phyloP scores from a whole-genome alignment of 768 basidiomycete species.

The Rubroboletus pulcherrimus region DNA sequence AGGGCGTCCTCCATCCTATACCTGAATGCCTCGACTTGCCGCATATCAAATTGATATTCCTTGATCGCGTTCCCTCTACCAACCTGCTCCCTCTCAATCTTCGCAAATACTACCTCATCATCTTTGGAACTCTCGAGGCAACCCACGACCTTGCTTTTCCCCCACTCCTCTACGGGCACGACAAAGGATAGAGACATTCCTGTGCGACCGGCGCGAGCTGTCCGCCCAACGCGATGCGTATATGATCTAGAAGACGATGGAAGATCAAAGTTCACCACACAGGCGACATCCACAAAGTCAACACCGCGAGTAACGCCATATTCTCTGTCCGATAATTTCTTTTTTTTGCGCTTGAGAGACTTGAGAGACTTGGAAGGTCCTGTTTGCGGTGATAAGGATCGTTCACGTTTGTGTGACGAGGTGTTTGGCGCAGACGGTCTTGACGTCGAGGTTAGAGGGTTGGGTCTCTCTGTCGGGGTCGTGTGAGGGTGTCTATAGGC shows the following conservation, averaged over 20 bases:
- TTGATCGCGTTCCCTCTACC: slow-evolving; percentile 56
- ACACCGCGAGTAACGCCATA: slow-evolving; percentile 95
- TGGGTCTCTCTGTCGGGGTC: slow-evolving; percentile 43
- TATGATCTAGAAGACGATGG: slow-evolving; percentile 84
- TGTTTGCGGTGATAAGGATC: slow-evolving; percentile 40
- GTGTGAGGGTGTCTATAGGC: slow-evolving; percentile 27
- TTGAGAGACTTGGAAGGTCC: slow-evolving; percentile 40
- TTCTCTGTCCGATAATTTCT: slow-evolving; percentile 59
- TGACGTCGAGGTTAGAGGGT: slow-evolving; percentile 14
- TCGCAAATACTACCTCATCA: slow-evolving; percentile 63
- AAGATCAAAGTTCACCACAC: slow-evolving; percentile 98
- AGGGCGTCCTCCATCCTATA: slow-evolving; percentile 98
- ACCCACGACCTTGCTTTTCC: slow-evolving; percentile 71
- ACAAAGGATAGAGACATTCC: slow-evolving; percentile 92
- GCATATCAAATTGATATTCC: slow-evolving; percentile 93
- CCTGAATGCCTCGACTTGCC: slow-evolving; percentile 93
- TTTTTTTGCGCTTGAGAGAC: slow-evolving; percentile 49
- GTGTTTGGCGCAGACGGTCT: slow-evolving; percentile 7
- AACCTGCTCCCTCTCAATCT: slow-evolving; percentile 75
- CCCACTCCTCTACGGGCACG: slow-evolving; percentile 64
- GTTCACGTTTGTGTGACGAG: slow-evolving; percentile 55
- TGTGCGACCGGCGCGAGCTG: slow-evolving; percentile 90
- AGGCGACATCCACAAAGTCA: slow-evolving; percentile 95
- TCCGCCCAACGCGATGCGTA: slow-evolving; percentile 93
- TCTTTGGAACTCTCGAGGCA: slow-evolving; percentile 61